Evolutionary conservation across 2,329 filamentous ascomycete species (phyloP), one percentile per base, ranked within the genome.

Genomic region (Fusarium newnesense): DNA sequence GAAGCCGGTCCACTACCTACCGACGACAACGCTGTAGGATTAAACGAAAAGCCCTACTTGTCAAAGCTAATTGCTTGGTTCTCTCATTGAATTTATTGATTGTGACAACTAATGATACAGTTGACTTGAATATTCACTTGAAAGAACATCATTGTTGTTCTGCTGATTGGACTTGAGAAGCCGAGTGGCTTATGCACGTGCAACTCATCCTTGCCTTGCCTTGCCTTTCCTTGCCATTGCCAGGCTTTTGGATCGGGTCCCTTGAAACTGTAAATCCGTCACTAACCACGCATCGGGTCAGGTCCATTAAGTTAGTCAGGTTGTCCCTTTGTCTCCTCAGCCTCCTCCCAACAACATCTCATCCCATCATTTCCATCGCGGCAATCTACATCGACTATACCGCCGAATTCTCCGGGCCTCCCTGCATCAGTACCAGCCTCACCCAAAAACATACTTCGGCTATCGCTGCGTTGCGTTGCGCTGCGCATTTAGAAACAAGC

Each of bases 221-320:
- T 69, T 72, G 47, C 7, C 52, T 32, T 53, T 19, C 12, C 18
- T 37, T 53, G 36, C 50, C 50, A 54, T 67, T 70, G 70, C 36
- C 62, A 42, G 56, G 49, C 46, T 57, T 68, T 72, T 69, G 53
- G 44, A 42, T 69, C 46, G 40, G 71, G 44, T 67, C 63, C 44
- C 56, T 74, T 74, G 71, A 72, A 74, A 74, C 71, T 69, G 57
- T 74, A 72, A 73, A 74, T 57, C 67, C 67, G 71, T 71, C 52
- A 69, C 63, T 66, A 71, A 73, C 70, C 70, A 73, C 70, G 49
- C 42, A 47, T 63, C n/a, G 50, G 36, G 30, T 56, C 30, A 37
- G 36, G 52, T 70, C 59, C 40, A 69, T 70, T 65, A 34, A 50
- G 47, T 24, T 50, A 50, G 47, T 50, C 47, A 65, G 62, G 53